Evolutionary conservation across 2,329 filamentous ascomycete species (phyloP).

Genomic region (Fusarium oxysporum): DNA sequence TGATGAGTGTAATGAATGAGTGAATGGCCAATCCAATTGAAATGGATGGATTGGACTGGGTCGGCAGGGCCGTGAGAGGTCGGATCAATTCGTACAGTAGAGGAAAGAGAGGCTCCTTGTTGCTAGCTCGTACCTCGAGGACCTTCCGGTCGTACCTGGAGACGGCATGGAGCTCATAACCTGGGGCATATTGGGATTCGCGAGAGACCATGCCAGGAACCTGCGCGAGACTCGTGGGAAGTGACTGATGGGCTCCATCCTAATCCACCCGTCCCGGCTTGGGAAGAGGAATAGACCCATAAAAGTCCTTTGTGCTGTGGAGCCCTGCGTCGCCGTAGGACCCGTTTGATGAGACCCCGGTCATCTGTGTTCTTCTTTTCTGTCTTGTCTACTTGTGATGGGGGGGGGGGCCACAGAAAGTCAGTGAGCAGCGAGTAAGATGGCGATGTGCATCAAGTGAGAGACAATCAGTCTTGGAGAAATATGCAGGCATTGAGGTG

Average conservation of each 20-base stretch:
- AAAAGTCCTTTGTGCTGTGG: constrained; percentile 31
- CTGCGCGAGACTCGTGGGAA: constrained; percentile 37
- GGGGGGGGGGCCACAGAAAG: constrained; percentile 26
- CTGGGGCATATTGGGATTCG: constrained; percentile 41
- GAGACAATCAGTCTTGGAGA: constrained; percentile 34
- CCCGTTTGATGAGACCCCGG: constrained; percentile 40
- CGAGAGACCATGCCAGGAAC: constrained; percentile 38
- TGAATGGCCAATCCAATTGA: constrained; percentile 18
- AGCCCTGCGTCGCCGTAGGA: constrained; percentile 34
- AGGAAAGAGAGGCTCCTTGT: constrained; percentile 22
- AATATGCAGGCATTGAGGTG: constrained; percentile 34
- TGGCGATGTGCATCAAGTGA: constrained; percentile 19
- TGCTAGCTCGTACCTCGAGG: constrained; percentile 40
- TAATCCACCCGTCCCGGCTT: constrained; percentile 40
- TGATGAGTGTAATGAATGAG: constrained; percentile 17
- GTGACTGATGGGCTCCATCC: constrained; percentile 32
- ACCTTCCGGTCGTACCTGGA: constrained; percentile 43
- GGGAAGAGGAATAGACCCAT: constrained; percentile 21
- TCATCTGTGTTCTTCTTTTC: constrained; percentile 23
- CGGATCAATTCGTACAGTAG: constrained; percentile 45
- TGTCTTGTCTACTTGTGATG: constrained; percentile 30
- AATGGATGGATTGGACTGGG: constrained; percentile 10
- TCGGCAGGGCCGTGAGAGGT: constrained; percentile 41
- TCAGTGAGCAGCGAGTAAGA: constrained; percentile 26
- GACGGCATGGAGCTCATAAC: constrained; percentile 34